Evolutionary conservation across 2,329 filamentous ascomycete genomes (phyloP).

Genomic region (Colletotrichum kahawae): DNA sequence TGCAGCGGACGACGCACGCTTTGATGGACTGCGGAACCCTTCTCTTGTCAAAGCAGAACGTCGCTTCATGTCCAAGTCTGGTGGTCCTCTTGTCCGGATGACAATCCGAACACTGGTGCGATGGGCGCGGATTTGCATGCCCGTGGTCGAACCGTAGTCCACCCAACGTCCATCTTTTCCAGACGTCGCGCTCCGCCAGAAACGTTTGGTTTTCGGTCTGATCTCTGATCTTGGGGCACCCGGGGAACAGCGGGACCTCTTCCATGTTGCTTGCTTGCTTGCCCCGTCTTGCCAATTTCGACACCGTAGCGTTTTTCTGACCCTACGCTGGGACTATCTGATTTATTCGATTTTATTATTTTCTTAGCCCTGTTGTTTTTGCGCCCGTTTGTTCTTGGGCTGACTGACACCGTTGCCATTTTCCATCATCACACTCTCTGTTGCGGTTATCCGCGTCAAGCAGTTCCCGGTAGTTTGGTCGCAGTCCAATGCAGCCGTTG

Average conservation of each 20-base stretch:
- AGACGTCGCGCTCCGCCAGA: background rate
- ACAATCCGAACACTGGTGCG: slow-evolving; percentile 15
- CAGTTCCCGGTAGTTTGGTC: background rate
- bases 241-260: slow-evolving; percentile 14
- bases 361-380: background rate
- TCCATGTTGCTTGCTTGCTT: background rate
- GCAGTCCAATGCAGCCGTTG: background rate
- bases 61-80: background rate
- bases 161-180: background rate
- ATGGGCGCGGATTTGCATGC: background rate
- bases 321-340: background rate
- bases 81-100: slow-evolving; percentile 7
- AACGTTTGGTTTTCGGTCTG: slow-evolving; percentile 15
- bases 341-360: background rate
- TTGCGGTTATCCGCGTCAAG: background rate
- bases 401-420: background rate
- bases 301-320: background rate
- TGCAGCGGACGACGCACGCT: slow-evolving; percentile 4
- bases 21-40: slow-evolving; percentile 10
- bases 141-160: background rate
- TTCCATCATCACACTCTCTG: background rate
- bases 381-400: background rate
- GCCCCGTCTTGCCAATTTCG: background rate
- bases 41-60: slow-evolving; percentile 11
- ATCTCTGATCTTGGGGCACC: background rate